phyloP scores from a whole-genome alignment of 1,284 basidiomycete species.

The Ganoderma boninense region DNA sequence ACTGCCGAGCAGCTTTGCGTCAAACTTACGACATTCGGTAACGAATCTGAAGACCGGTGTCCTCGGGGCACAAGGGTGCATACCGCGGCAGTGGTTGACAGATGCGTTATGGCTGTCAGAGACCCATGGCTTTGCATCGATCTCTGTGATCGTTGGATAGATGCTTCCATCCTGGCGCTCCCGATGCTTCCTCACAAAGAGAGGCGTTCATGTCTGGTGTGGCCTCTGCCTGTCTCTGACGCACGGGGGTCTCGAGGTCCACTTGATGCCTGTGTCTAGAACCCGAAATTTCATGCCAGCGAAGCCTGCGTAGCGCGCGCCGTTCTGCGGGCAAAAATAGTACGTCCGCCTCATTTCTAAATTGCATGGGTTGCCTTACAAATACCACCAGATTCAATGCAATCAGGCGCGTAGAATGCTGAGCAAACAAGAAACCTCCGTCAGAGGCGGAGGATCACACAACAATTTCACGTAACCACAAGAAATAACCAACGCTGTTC shows the following conservation, averaged over 20 bases:
- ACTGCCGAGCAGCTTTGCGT: background rate
- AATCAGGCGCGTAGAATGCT: background rate
- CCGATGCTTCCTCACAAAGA: background rate
- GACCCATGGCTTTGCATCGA: background rate
- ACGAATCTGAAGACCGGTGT: slow-evolving; percentile 4
- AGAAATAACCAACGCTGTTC: background rate
- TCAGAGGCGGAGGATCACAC: background rate
- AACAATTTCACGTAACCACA: background rate
- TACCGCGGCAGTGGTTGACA: background rate
- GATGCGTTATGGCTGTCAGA: background rate
- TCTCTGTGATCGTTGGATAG: background rate
- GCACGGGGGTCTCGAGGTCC: background rate
- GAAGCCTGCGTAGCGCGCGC: background rate
- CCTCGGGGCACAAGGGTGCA: too few relatives aligned
- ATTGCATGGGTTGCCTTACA: background rate
- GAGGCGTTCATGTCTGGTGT: background rate
- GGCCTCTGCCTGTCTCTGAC: background rate
- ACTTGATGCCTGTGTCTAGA: background rate
- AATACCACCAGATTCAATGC: background rate
- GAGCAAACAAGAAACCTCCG: background rate
- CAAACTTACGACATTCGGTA: background rate
- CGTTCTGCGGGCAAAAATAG: background rate
- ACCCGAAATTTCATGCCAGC: background rate
- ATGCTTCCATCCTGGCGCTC: background rate
- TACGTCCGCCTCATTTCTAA: background rate